phyloP scores from a whole-genome alignment of 1,284 basidiomycete species.

The Puccinia horiana region DNA sequence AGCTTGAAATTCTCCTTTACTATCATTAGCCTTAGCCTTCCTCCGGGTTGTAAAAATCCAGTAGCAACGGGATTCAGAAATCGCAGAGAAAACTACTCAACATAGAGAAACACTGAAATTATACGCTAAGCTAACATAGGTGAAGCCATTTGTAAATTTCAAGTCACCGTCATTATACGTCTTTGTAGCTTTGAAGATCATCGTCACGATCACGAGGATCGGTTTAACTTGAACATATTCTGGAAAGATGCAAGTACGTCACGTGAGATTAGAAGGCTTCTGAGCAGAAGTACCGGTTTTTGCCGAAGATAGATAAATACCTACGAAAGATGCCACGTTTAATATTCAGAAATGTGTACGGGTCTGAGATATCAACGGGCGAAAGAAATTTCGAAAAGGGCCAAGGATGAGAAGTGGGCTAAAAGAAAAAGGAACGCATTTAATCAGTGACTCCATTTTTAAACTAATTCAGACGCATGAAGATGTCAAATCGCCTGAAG shows the following conservation, averaged over 20 bases:
- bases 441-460: not conserved
- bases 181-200: conserved; percentile 80
- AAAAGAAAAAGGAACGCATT: not conserved
- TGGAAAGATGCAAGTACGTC: conserved; percentile 57
- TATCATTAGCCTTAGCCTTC: not conserved
- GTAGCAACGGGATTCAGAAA: not conserved
- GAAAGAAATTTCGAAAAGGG: conserved; percentile 35
- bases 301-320: conserved; percentile 57
- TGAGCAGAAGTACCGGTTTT: not conserved
- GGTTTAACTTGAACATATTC: conserved; percentile 98
- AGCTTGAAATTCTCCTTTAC: not conserved
- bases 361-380: conserved; percentile 56
- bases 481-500: conserved; percentile 68
- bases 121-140: conserved; percentile 53
- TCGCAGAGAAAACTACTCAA: conserved; percentile 56
- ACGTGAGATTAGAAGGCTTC: conserved; percentile 43
- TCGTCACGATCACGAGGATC: conserved; percentile 63
- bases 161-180: conserved; percentile 90
- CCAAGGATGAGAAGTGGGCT: conserved; percentile 38
- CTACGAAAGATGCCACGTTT: conserved; percentile 91
- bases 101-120: conserved; percentile 70
- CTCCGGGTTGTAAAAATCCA: not conserved
- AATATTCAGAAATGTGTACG: conserved; percentile 87
- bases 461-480: not conserved
- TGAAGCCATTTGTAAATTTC: conserved; percentile 75